phyloP scores from a whole-genome alignment of 1,284 basidiomycete species.

The Lignosus rhinocerotis region DNA sequence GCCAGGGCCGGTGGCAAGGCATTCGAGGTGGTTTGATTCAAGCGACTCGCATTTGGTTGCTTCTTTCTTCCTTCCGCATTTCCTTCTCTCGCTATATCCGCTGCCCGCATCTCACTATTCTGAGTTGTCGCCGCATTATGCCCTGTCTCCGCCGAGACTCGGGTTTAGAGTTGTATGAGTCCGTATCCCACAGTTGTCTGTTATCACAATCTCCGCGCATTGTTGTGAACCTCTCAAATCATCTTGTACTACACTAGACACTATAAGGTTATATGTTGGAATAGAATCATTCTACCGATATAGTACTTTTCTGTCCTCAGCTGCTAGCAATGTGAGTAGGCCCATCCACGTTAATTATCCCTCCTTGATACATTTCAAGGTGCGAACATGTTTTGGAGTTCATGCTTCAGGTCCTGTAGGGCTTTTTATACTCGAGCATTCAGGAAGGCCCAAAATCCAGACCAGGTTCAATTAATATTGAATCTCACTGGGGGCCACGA shows the following conservation, averaged over 20 bases:
- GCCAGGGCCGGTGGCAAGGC: constrained; percentile 59
- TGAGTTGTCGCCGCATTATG: neutral
- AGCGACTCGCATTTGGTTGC: constrained; percentile 4
- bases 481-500: too few relatives aligned
- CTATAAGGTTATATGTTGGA: neutral
- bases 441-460: too few relatives aligned
- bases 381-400: too few relatives aligned
- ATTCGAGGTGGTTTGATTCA: constrained; percentile 42
- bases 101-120: neutral
- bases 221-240: neutral
- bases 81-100: neutral
- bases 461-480: too few relatives aligned
- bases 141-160: neutral
- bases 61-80: neutral
- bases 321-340: too few relatives aligned
- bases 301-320: too few relatives aligned
- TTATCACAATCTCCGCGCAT: neutral
- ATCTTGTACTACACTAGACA: neutral
- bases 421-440: too few relatives aligned
- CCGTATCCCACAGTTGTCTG: neutral
- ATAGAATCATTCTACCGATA: neutral
- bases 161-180: neutral
- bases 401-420: too few relatives aligned
- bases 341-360: too few relatives aligned
- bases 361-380: too few relatives aligned